These are phyloP conservation scores for Pelargonium myrrhifolium DNA, from an alignment of 441 rosid genomes.

Conservation along the genomic window DNA sequence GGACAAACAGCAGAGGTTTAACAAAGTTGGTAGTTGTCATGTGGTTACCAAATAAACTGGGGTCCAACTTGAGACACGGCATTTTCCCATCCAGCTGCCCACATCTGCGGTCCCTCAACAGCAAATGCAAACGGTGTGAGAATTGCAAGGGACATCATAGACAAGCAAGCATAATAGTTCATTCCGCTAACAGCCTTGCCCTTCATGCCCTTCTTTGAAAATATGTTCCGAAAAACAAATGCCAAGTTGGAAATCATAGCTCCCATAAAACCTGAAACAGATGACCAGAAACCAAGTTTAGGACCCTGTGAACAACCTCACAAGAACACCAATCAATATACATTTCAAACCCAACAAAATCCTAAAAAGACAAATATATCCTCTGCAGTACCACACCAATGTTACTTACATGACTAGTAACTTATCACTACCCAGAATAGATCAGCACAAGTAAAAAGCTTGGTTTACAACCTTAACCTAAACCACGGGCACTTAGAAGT, in stretches of 20 bases:
- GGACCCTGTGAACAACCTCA: constrained; percentile 3
- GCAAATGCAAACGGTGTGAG: constrained; percentile 90
- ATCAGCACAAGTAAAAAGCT: not conserved
- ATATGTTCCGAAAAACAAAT: constrained; percentile 89
- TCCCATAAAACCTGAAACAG: constrained; percentile 73
- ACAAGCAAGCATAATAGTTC: constrained; percentile 96
- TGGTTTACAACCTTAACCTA: not conserved
- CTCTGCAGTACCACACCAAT: constrained; percentile 10
- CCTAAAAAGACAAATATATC: not conserved
- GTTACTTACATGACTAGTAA: constrained; percentile 9
- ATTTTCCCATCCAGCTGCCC: constrained; percentile 51
- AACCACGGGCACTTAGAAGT: not conserved
- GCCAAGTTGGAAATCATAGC: constrained; percentile 97
- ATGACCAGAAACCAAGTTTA: constrained; percentile 19
- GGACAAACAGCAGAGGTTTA: constrained; percentile 7
- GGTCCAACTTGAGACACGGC: constrained; percentile 55
- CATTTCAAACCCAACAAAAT: constrained; percentile 5
- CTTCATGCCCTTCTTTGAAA: constrained; percentile 94
- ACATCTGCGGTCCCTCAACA: constrained; percentile 72
- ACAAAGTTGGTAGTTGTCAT: constrained; percentile 1
- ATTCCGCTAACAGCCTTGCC: constrained; percentile 86
- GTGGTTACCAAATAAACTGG: constrained; percentile 47
- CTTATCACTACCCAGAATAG: not conserved
- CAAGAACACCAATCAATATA: not conserved
- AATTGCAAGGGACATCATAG: constrained; percentile 70